phyloP scores from a whole-genome alignment of 1,284 basidiomycete genomes.

The Leucoagaricus sp. region DNA sequence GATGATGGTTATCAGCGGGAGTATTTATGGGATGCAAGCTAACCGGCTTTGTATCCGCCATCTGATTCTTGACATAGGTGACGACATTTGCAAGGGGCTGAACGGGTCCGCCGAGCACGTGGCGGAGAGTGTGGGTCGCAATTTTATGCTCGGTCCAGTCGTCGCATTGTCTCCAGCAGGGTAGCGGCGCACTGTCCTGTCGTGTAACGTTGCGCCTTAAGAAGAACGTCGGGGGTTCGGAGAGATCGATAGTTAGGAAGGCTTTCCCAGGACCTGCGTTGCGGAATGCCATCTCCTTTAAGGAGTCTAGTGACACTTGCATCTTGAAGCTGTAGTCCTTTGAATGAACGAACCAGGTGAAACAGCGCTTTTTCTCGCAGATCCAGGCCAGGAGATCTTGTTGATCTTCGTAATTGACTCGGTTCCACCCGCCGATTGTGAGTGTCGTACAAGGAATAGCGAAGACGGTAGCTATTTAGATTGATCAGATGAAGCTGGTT shows the following conservation, averaged over 20 bases:
- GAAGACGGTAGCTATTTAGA: slow-evolving; percentile 54
- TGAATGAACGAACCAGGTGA: slow-evolving; percentile 79
- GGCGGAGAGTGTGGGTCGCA: slow-evolving; percentile 11
- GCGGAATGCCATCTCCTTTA: slow-evolving; percentile 58
- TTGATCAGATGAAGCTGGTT: slow-evolving; percentile 15
- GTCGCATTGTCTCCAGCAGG: slow-evolving; percentile 7
- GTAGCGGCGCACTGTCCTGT: slow-evolving; percentile 29
- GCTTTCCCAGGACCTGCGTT: slow-evolving; percentile 57
- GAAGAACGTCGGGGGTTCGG: slow-evolving; percentile 67
- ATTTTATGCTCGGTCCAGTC: slow-evolving; percentile 18
- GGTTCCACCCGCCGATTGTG: slow-evolving; percentile 74
- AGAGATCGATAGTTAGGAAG: slow-evolving; percentile 62
- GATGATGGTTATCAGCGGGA: slow-evolving; percentile 24
- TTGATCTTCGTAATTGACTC: slow-evolving; percentile 56
- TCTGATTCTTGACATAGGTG: slow-evolving; percentile 8
- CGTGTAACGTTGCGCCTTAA: slow-evolving; percentile 45
- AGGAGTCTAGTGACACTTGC: slow-evolving; percentile 71
- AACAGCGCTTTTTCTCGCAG: slow-evolving; percentile 60
- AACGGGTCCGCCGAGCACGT: slow-evolving; percentile 11
- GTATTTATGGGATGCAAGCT: slow-evolving; percentile 25
- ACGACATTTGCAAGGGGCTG: slow-evolving; percentile 15
- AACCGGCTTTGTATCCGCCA: slow-evolving; percentile 25
- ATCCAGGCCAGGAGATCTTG: slow-evolving; percentile 76
- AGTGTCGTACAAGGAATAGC: slow-evolving; percentile 76
- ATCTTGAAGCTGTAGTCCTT: slow-evolving; percentile 78